Percentiles rank a stretch among this genome's conserved stretches.
phyloP scores from a whole-genome alignment of 352 stramenopile species.

The Elongisporangium senticosum region DNA sequence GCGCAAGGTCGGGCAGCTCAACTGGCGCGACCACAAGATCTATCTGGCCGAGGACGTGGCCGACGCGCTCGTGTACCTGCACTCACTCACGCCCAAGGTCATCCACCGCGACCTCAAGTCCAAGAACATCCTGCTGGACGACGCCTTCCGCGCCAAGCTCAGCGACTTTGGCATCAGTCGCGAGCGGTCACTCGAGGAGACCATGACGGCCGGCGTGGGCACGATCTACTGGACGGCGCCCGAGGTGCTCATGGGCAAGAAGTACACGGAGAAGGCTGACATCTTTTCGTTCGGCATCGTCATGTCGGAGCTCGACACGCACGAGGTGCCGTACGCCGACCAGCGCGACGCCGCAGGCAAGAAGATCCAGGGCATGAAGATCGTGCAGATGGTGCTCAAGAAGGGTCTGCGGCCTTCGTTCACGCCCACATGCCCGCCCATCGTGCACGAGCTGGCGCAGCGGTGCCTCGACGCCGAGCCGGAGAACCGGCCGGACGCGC shows the following conservation, averaged over 20 bases:
- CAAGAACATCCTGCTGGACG: constrained; percentile 72
- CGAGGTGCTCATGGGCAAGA: constrained; percentile 75
- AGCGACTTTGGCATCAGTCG: constrained; percentile 78
- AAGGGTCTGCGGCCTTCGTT: constrained; percentile 67
- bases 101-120: constrained; percentile 79
- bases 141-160: constrained; percentile 55
- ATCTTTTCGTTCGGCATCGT: constrained; percentile 85
- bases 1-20: constrained; percentile 53
- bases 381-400: constrained; percentile 79
- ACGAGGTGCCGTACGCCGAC: constrained; percentile 77
- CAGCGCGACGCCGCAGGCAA: constrained; percentile 62
- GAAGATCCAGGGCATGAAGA: constrained; percentile 80
- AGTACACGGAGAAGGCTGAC: constrained; percentile 82
- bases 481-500: constrained; percentile 54
- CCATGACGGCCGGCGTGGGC: constrained; percentile 75
- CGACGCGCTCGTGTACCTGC: constrained; percentile 65
- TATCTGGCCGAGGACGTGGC: constrained; percentile 70
- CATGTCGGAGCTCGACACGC: constrained; percentile 75
- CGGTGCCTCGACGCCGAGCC: constrained; percentile 69
- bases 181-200: constrained; percentile 71
- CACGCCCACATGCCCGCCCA: constrained; percentile 33
- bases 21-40: constrained; percentile 72
- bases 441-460: constrained; percentile 52
- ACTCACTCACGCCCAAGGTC: constrained; percentile 67
- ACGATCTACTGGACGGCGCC: constrained; percentile 84